Conservation (phyloP, 352 stramenopile genomes). For the Plasmopara muralis region DNA sequence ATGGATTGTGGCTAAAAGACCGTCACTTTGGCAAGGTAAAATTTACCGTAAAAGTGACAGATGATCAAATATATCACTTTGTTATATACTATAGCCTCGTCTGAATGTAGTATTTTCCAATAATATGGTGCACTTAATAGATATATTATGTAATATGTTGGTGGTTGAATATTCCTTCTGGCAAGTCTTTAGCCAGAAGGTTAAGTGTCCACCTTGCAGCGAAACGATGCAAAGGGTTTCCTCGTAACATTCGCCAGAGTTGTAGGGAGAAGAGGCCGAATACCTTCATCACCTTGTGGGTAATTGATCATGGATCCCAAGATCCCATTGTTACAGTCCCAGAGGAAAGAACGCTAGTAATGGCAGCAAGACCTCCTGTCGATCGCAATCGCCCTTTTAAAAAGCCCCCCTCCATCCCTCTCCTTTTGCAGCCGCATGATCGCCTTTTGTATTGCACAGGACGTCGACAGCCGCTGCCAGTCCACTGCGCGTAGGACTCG, state of each 20-base stretch:
- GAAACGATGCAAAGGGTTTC: slow-evolving; percentile 5
- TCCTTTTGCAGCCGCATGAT: slow-evolving; percentile 8
- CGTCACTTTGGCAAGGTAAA: too few relatives aligned
- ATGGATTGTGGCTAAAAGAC: slow-evolving; percentile 7
- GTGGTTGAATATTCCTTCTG: slow-evolving; percentile 36
- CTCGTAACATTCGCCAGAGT: slow-evolving; percentile 4
- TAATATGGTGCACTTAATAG: too few relatives aligned
- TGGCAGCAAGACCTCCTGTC: slow-evolving; percentile 17
- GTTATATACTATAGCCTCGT: too few relatives aligned
- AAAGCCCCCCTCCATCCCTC: slow-evolving; percentile 22
- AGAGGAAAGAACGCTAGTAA: slow-evolving; percentile 45
- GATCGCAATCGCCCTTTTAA: slow-evolving; percentile 3
- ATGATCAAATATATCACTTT: too few relatives aligned
- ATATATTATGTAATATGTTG: slow-evolving; percentile 9
- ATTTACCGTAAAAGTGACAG: too few relatives aligned
- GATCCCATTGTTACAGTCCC: slow-evolving; percentile 56
- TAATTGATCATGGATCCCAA: slow-evolving; percentile 72
- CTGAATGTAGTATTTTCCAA: too few relatives aligned
- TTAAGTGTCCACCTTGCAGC: slow-evolving; percentile 54
- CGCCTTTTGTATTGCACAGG: slow-evolving; percentile 31
- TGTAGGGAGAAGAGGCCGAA: slow-evolving; percentile 24
- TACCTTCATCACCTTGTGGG: slow-evolving; percentile 72
- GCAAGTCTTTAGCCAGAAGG: slow-evolving; percentile 25
- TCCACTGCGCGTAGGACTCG: slow-evolving; percentile 12
- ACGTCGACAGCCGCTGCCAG: slow-evolving; percentile 11